Conservation (phyloP, 441 rosid genomes). For the Croton setiger region DNA sequence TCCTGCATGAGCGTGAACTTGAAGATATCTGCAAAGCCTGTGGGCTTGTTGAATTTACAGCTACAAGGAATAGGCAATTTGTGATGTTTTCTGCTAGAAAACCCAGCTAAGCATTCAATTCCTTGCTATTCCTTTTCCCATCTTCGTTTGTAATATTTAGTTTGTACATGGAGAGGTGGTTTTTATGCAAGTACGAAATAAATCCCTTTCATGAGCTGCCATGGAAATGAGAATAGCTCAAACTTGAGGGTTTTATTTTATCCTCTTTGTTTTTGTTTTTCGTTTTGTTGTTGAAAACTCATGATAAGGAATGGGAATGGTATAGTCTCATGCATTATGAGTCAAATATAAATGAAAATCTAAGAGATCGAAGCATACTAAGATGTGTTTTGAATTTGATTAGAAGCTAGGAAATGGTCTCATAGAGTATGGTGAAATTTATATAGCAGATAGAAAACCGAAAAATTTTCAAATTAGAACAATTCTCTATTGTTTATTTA, state of each 20-base stretch:
- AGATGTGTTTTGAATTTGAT: too few species aligned
- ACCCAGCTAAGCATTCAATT: slow-evolving; percentile 34
- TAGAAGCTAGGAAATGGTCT: too few species aligned
- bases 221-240: not conserved
- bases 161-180: not conserved
- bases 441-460: not conserved
- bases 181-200: not conserved
- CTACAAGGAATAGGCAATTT: slow-evolving; percentile 51
- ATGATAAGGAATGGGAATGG: too few species aligned
- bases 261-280: too few species aligned
- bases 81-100: slow-evolving; percentile 74
- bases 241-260: too few species aligned
- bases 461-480: not conserved
- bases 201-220: not conserved
- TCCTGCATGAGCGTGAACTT: slow-evolving; percentile 56
- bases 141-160: not conserved
- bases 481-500: too few species aligned
- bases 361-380: too few species aligned
- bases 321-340: too few species aligned
- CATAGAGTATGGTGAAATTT: not conserved
- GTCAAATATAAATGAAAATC: too few species aligned
- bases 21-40: slow-evolving; percentile 71
- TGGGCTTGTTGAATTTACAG: slow-evolving; percentile 60
- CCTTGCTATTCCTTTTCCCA: not conserved
- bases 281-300: too few species aligned